Conservation (phyloP, 805 yeast species). For the Saccharomycopsis fermentans region DNA sequence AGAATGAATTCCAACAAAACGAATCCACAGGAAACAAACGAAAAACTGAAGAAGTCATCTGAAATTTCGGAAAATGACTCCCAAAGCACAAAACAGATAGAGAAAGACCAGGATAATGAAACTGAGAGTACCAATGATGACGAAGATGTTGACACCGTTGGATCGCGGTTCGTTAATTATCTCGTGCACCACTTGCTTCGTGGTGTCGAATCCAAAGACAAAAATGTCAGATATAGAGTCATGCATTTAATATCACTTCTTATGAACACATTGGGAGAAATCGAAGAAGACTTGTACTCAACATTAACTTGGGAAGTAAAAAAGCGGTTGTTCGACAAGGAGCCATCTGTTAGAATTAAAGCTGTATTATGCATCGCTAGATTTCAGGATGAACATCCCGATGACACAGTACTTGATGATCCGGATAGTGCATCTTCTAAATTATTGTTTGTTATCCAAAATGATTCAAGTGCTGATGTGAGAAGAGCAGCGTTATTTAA, state of each 20-base stretch:
- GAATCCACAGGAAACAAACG: constrained; percentile 17
- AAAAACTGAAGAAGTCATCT: background rate
- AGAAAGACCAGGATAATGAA: constrained; percentile 24
- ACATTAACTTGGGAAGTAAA: constrained; percentile 50
- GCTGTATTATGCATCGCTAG: constrained; percentile 73
- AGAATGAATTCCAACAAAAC: constrained; percentile 8
- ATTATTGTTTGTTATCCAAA: constrained; percentile 45
- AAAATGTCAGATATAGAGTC: constrained; percentile 68
- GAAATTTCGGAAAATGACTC: constrained; percentile 26
- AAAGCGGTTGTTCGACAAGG: constrained; percentile 63
- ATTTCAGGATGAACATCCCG: constrained; percentile 42
- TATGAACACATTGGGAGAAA: constrained; percentile 62
- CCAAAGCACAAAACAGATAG: constrained; percentile 4
- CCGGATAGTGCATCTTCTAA: constrained; percentile 38
- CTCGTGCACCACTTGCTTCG: constrained; percentile 58
- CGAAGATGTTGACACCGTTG: constrained; percentile 33
- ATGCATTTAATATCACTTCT: constrained; percentile 65
- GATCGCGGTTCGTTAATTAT: constrained; percentile 45
- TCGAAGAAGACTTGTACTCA: constrained; percentile 63
- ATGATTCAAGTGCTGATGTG: constrained; percentile 83
- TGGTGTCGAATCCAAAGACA: constrained; percentile 71
- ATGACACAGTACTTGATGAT: constrained; percentile 26
- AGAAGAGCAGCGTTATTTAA: constrained; percentile 75
- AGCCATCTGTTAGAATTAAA: constrained; percentile 68
- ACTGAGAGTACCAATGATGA: constrained; percentile 19